Evolutionary conservation across 768 basidiomycete species (phyloP).

Genomic region (Calvatia gigantea): DNA sequence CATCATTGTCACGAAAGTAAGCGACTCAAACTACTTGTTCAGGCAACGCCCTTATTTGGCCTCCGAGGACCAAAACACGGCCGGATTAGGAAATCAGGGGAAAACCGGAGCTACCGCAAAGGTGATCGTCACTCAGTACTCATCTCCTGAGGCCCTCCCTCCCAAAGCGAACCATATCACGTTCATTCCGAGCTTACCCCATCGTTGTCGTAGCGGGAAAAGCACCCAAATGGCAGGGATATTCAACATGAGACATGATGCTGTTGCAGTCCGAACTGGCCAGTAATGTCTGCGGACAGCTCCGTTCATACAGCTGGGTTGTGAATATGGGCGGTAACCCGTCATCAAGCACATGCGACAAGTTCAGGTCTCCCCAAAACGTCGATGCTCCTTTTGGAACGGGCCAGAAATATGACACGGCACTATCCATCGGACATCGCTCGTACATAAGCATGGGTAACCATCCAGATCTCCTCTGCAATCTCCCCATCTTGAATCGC

Average conservation of each 20-base stretch:
- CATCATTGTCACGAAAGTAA: slow-evolving; percentile 17
- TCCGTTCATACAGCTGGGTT: neutral
- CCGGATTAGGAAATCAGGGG: slow-evolving; percentile 9
- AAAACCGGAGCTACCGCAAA: slow-evolving; percentile 2
- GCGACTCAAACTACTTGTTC: slow-evolving; percentile 7
- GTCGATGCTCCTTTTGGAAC: slow-evolving; percentile 22
- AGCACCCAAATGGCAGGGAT: no score
- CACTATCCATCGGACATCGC: slow-evolving; percentile 25
- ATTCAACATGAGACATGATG: neutral
- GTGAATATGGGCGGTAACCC: neutral
- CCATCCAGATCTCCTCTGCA: slow-evolving; percentile 21
- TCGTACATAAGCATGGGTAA: slow-evolving; percentile 21
- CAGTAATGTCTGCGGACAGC: neutral
- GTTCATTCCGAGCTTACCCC: slow-evolving; percentile 12
- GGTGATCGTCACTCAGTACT: slow-evolving; percentile 1
- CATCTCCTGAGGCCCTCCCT: slow-evolving; percentile 10
- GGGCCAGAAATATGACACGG: slow-evolving; percentile 16
- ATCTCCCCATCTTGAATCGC: slow-evolving; percentile 23
- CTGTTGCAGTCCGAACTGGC: slow-evolving; percentile 1
- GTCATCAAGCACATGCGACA: slow-evolving; percentile 18
- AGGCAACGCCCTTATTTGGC: slow-evolving; percentile 18
- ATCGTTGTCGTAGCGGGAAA: neutral
- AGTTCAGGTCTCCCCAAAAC: neutral
- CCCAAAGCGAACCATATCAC: slow-evolving; percentile 4
- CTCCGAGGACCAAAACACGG: slow-evolving; percentile 22